phyloP scores from a whole-genome alignment of 164 flowering plant species.

The Piper longum region DNA sequence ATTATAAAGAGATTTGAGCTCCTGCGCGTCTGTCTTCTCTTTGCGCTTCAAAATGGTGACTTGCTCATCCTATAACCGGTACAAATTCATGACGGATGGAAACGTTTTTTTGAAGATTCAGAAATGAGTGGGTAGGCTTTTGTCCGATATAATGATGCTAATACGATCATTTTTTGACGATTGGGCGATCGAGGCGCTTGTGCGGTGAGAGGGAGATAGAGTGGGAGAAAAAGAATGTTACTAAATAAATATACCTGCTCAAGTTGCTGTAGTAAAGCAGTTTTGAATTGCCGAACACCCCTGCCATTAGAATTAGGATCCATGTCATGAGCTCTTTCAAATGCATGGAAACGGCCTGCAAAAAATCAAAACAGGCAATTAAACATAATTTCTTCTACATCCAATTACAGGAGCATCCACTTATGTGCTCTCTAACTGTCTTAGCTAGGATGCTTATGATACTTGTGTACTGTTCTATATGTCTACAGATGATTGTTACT shows the following conservation, averaged over 20 bases:
- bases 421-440: not conserved
- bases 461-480: too few relatives aligned
- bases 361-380: not conserved
- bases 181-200: not conserved
- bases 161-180: not conserved
- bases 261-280: slow-evolving; percentile 56
- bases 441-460: not conserved
- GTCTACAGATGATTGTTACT: too few relatives aligned
- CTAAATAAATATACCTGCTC: slow-evolving; percentile 26
- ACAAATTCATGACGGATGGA: not conserved
- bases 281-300: slow-evolving; percentile 69
- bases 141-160: not conserved
- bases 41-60: slow-evolving; percentile 32
- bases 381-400: not conserved
- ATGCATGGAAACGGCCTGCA: slow-evolving; percentile 73
- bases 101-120: not conserved
- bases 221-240: too few relatives aligned
- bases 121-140: not conserved
- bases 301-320: slow-evolving; percentile 51
- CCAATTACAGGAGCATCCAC: not conserved
- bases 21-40: slow-evolving; percentile 62
- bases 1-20: slow-evolving; percentile 48
- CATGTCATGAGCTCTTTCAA: slow-evolving; percentile 49
- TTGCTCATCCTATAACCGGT: slow-evolving; percentile 46
- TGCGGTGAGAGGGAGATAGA: too few relatives aligned